phyloP scores from a whole-genome alignment of 257 asterid genomes.

The Nicotiana attenuata region DNA sequence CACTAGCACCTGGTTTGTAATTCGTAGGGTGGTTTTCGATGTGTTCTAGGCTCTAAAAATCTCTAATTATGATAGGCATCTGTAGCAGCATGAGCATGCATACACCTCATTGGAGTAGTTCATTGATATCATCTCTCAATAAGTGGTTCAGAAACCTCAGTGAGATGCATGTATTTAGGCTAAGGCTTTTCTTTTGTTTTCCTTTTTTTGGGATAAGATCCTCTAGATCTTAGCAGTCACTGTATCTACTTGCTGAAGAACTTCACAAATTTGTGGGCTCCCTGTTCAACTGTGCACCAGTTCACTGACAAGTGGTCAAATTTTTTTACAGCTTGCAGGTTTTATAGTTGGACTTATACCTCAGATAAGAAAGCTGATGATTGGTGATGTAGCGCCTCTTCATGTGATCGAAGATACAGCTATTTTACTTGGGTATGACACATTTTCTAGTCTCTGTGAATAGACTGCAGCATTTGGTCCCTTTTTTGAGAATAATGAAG shows the following conservation, averaged over 20 bases:
- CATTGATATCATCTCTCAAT: neutral
- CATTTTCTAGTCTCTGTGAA: neutral
- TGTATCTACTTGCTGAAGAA: neutral
- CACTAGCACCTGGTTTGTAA: neutral
- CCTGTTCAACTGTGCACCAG: neutral
- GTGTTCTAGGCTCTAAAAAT: neutral
- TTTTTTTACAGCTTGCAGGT: conserved; percentile 52
- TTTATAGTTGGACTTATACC: conserved; percentile 73
- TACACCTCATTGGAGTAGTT: neutral
- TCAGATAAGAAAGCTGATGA: conserved; percentile 42
- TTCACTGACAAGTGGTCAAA: neutral
- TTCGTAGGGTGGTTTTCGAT: neutral
- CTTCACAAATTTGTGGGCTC: neutral
- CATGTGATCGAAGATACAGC: conserved; percentile 65
- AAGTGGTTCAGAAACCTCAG: neutral
- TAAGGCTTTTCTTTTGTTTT: neutral
- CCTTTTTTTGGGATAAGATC: neutral
- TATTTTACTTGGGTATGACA: conserved; percentile 61
- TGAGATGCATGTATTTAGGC: neutral
- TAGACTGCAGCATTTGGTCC: neutral
- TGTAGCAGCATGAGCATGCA: neutral
- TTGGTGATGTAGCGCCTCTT: conserved; percentile 74
- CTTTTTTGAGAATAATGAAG: neutral
- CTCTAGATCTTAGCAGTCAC: neutral
- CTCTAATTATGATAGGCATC: neutral